Percentiles rank a stretch among this genome's conserved stretches.
phyloP scores from a whole-genome alignment of 1,284 basidiomycete species.

The Pisolithus thermaeus region DNA sequence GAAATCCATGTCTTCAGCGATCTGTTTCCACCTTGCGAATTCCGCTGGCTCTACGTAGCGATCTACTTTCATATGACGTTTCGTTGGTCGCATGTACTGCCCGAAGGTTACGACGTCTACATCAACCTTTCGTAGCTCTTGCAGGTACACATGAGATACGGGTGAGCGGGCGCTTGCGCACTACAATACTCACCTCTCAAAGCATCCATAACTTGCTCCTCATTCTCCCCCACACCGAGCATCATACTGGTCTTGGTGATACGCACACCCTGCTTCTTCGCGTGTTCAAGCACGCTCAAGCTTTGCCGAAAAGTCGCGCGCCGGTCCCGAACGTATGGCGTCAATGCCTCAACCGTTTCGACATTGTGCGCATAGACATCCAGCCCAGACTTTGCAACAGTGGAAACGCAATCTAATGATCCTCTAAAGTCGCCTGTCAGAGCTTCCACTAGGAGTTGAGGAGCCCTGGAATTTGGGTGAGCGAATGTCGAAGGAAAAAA shows the following conservation, averaged over 20 bases:
- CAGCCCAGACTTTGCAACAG: constrained; percentile 86
- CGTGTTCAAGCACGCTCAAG: constrained; percentile 77
- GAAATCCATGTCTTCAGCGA: constrained; percentile 93
- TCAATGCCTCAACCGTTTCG: constrained; percentile 91
- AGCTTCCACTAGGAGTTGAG: constrained; percentile 94
- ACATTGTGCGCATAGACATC: constrained; percentile 99
- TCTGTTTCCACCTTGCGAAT: constrained; percentile 87
- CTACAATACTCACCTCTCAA: constrained; percentile 59
- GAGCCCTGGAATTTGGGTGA: constrained; percentile 53
- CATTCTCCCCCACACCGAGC: constrained; percentile 93
- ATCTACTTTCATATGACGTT: constrained; percentile 98
- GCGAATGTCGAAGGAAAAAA: constrained; percentile 1
- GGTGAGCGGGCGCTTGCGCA: not conserved
- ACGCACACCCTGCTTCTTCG: constrained; percentile 76
- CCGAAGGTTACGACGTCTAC: constrained; percentile 99
- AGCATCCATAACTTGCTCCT: constrained; percentile 80
- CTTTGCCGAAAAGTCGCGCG: constrained; percentile 91
- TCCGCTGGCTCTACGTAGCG: constrained; percentile 93
- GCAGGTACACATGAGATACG: not conserved
- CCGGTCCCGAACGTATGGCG: constrained; percentile 93
- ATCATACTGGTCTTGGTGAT: constrained; percentile 99
- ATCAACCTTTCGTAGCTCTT: constrained; percentile 81
- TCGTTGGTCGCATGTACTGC: constrained; percentile 99
- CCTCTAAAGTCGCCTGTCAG: constrained; percentile 95
- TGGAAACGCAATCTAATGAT: constrained; percentile 65